Evolutionary conservation across 2,329 filamentous ascomycete genomes (phyloP).

Genomic region (Colletotrichum cuscutae): DNA sequence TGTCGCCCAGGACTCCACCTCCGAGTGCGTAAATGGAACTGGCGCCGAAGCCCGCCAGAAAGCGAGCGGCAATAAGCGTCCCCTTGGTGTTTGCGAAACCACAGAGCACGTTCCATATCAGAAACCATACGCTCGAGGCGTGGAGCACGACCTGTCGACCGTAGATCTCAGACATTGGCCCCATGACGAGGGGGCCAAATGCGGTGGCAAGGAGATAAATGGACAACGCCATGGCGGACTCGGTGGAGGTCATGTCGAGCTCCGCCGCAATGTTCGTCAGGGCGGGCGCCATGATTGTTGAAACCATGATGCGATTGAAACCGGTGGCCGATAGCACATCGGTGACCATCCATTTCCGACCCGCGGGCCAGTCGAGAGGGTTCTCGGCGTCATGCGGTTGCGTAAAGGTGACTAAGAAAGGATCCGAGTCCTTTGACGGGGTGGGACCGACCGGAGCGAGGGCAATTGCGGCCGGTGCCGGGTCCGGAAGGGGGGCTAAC

Average conservation of each 20-base stretch:
- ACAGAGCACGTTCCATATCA: conserved; percentile 59
- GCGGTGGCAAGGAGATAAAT: conserved; percentile 55
- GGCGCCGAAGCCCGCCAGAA: conserved; percentile 60
- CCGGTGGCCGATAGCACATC: conserved; percentile 59
- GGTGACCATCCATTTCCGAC: conserved; percentile 60
- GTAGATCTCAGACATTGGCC: conserved; percentile 59
- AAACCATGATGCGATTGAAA: conserved; percentile 62
- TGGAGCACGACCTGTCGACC: conserved; percentile 55
- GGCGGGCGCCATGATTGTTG: conserved; percentile 63
- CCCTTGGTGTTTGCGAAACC: conserved; percentile 51
- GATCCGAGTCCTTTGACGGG: background rate
- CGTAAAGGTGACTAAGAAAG: conserved; percentile 36
- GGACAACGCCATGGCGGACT: conserved; percentile 59
- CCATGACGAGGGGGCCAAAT: conserved; percentile 55
- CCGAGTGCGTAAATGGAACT: conserved; percentile 58
- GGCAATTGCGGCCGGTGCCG: no score
- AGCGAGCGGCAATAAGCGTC: conserved; percentile 55
- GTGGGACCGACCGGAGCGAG: no score
- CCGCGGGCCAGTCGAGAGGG: conserved; percentile 50
- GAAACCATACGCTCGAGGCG: conserved; percentile 58
- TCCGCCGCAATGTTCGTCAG: conserved; percentile 60
- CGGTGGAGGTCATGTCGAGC: conserved; percentile 58
- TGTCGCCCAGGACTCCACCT: conserved; percentile 57
- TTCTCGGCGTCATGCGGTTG: conserved; percentile 46
- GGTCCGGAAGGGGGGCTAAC: no score